phyloP scores from a whole-genome alignment of 371 early-diverging fungal species.

The Mucor circinelloides region DNA sequence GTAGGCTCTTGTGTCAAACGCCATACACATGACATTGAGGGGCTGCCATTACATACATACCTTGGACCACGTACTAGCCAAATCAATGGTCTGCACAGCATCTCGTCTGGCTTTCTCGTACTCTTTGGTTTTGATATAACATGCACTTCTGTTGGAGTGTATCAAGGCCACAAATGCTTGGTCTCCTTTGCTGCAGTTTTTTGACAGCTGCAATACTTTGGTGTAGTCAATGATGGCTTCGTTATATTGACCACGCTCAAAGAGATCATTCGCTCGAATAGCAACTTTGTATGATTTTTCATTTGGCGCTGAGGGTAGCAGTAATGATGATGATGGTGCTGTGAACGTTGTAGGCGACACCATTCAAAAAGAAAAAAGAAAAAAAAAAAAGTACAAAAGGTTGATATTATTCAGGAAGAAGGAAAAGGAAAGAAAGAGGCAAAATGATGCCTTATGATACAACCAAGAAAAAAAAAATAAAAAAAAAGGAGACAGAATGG shows the following conservation, averaged over 20 bases:
- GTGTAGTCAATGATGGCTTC: conserved; percentile 68
- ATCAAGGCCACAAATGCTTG: conserved; percentile 52
- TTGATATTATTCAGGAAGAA: background rate
- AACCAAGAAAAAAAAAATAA: background rate
- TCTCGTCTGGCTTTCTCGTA: conserved; percentile 65
- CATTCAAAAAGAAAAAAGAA: background rate
- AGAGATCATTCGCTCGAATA: conserved; percentile 61
- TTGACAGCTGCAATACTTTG: conserved; percentile 53
- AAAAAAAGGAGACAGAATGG: background rate
- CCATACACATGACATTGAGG: too few species aligned
- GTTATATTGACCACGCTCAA: conserved; percentile 52
- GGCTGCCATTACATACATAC: conserved; percentile 39
- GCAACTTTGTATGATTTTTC: conserved; percentile 44
- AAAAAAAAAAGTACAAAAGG: background rate
- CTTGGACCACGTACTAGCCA: conserved; percentile 78
- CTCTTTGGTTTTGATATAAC: conserved; percentile 49
- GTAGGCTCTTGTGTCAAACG: too few species aligned
- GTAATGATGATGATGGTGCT: background rate
- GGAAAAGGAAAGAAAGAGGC: background rate
- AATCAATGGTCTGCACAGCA: conserved; percentile 57
- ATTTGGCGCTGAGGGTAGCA: conserved; percentile 43
- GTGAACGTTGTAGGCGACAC: background rate
- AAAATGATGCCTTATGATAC: background rate
- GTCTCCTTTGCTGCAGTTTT: conserved; percentile 28
- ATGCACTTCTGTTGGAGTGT: conserved; percentile 73